These are phyloP conservation scores for Trichoderma semiorbis DNA, from an alignment of 2,329 filamentous ascomycete species.

Conservation along the genomic window DNA sequence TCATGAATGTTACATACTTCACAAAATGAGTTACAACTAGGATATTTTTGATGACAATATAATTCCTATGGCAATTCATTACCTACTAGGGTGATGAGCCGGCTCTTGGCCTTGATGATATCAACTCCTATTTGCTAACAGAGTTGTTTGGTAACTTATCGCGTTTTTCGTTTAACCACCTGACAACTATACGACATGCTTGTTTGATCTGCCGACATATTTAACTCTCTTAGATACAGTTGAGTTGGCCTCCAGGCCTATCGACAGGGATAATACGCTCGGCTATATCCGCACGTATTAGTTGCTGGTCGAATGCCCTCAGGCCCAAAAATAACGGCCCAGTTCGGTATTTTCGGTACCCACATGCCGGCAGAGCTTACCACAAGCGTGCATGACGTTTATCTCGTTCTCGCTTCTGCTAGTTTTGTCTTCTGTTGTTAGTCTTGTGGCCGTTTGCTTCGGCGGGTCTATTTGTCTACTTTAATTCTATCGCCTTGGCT, in stretches of 20 bases:
- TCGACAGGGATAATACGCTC: background rate
- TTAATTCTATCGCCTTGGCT: background rate
- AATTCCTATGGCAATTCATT: background rate
- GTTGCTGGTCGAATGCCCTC: background rate
- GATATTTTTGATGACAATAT: background rate
- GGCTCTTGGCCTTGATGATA: background rate
- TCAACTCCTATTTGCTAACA: background rate
- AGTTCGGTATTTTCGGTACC: background rate
- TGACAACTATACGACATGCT: background rate
- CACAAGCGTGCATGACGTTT: background rate
- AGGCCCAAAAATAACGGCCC: background rate
- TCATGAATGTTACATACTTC: background rate
- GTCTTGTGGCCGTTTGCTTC: background rate
- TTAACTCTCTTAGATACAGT: background rate
- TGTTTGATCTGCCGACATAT: background rate
- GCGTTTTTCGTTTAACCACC: background rate
- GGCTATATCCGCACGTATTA: background rate
- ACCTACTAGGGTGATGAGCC: background rate
- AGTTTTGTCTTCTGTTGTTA: background rate
- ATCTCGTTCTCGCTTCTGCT: background rate
- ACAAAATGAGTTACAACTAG: background rate
- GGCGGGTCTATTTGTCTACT: background rate
- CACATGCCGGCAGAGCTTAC: background rate
- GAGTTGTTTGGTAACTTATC: background rate
- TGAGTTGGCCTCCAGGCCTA: background rate